phyloP scores from a whole-genome alignment of 2,329 filamentous ascomycete genomes.

The Penicillium rolfsii region DNA sequence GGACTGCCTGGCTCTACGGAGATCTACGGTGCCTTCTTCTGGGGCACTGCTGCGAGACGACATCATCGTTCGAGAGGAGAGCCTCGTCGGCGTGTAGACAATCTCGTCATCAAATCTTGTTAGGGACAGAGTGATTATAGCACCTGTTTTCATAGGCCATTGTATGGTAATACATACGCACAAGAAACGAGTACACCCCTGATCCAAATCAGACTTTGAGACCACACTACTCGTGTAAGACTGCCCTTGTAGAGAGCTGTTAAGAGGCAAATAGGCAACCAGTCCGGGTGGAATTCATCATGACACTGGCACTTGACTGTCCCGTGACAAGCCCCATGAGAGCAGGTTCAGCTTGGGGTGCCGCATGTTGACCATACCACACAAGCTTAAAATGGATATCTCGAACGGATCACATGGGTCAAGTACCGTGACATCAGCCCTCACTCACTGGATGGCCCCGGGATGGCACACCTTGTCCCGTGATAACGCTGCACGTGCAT shows the following conservation, averaged over 20 bases:
- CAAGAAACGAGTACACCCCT: no score
- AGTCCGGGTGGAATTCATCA: neutral
- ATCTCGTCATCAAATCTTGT: neutral
- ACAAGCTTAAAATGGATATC: no score
- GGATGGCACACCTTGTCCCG: neutral
- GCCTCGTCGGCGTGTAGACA: neutral
- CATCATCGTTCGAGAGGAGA: neutral
- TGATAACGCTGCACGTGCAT: neutral
- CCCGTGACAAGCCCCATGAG: neutral
- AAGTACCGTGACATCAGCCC: neutral
- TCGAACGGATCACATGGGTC: neutral
- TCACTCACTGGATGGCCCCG: neutral
- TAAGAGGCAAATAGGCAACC: neutral
- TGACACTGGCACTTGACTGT: neutral
- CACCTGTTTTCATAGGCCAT: neutral
- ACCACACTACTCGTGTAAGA: no score
- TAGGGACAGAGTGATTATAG: neutral
- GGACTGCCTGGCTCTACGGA: neutral
- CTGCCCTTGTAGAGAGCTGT: no score
- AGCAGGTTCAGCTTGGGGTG: no score
- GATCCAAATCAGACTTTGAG: no score
- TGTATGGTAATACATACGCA: neutral
- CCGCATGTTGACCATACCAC: no score
- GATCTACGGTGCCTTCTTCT: neutral
- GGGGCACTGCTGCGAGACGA: neutral